Percentiles rank a stretch among this genome's conserved stretches.
Conservation (phyloP, 768 basidiomycete genomes). For the Lentinula guzmanii region DNA sequence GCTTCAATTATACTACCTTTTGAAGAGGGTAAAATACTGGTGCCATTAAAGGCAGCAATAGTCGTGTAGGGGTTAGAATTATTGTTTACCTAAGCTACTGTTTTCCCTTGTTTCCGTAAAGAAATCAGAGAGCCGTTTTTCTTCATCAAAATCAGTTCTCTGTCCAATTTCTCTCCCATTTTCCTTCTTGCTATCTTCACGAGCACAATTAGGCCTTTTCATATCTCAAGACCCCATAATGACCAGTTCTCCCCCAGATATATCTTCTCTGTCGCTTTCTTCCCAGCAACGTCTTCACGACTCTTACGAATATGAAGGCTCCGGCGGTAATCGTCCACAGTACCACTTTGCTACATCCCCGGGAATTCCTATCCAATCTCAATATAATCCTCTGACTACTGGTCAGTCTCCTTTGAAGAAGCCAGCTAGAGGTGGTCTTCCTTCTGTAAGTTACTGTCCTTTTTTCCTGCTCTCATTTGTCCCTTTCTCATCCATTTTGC, state of each 20-base stretch:
- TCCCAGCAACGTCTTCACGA: slow-evolving; percentile 74
- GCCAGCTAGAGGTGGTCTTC: slow-evolving; percentile 61
- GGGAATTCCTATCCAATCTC: slow-evolving; percentile 46
- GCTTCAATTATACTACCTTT: slow-evolving; percentile 33
- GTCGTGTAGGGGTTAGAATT: slow-evolving; percentile 3
- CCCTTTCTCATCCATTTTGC: slow-evolving; percentile 11
- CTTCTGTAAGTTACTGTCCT: slow-evolving; percentile 48
- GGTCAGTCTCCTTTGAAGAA: slow-evolving; percentile 67
- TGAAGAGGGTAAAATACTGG: slow-evolving; percentile 41
- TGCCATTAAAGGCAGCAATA: slow-evolving; percentile 37
- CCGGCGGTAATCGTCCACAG: slow-evolving; percentile 44
- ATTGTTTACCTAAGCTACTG: not conserved
- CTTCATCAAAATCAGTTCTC: slow-evolving; percentile 1
- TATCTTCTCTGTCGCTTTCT: slow-evolving; percentile 70
- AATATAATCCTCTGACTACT: slow-evolving; percentile 53
- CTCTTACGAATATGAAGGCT: slow-evolving; percentile 76
- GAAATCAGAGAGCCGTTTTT: not conserved
- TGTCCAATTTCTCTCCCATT: not conserved
- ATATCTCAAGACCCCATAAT: slow-evolving; percentile 37
- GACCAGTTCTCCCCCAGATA: slow-evolving; percentile 78
- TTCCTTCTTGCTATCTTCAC: slow-evolving; percentile 3
- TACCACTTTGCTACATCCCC: slow-evolving; percentile 69
- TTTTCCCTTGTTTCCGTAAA: not conserved
- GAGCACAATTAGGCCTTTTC: not conserved
- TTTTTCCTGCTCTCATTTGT: slow-evolving; percentile 11